Percentiles rank a stretch among this genome's conserved stretches.
phyloP scores from a whole-genome alignment of 129 eudicot genomes.

The Tagetes erecta region DNA sequence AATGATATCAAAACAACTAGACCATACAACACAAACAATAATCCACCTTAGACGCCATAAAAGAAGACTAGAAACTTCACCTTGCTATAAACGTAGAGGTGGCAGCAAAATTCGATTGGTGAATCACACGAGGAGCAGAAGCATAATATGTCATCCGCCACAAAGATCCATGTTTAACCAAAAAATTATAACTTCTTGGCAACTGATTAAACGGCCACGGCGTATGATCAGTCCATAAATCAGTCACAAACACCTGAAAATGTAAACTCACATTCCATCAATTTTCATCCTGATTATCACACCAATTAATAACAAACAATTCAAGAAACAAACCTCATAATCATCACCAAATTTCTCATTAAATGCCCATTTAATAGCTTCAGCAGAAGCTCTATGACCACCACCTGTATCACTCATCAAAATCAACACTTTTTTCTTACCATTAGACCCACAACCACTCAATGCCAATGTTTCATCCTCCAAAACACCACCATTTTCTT shows the following conservation, averaged over 20 bases:
- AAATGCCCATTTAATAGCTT: constrained; percentile 90
- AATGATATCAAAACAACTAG: neutral
- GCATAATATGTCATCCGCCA: constrained; percentile 93
- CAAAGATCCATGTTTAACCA: constrained; percentile 86
- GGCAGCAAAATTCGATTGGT: constrained; percentile 94
- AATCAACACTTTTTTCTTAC: constrained; percentile 75
- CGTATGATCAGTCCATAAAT: constrained; percentile 95
- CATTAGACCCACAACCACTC: constrained; percentile 48
- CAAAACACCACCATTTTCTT: constrained; percentile 54
- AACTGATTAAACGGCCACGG: constrained; percentile 97
- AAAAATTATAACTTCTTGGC: constrained; percentile 93
- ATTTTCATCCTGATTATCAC: neutral
- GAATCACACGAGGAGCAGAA: constrained; percentile 78
- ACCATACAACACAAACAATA: constrained; percentile 15
- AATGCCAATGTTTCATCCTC: constrained; percentile 52
- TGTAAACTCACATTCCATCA: constrained; percentile 40
- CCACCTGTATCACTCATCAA: constrained; percentile 99
- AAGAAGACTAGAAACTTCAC: constrained; percentile 40
- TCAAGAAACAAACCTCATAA: constrained; percentile 60
- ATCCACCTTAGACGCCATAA: neutral
- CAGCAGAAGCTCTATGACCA: constrained; percentile 97
- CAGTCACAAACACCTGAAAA: constrained; percentile 88
- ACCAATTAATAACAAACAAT: neutral
- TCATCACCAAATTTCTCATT: constrained; percentile 79
- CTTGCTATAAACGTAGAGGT: constrained; percentile 91